These are phyloP conservation scores for Skeletonema costatum DNA, from an alignment of 108 stramenopile genomes.

Conservation along the genomic window DNA sequence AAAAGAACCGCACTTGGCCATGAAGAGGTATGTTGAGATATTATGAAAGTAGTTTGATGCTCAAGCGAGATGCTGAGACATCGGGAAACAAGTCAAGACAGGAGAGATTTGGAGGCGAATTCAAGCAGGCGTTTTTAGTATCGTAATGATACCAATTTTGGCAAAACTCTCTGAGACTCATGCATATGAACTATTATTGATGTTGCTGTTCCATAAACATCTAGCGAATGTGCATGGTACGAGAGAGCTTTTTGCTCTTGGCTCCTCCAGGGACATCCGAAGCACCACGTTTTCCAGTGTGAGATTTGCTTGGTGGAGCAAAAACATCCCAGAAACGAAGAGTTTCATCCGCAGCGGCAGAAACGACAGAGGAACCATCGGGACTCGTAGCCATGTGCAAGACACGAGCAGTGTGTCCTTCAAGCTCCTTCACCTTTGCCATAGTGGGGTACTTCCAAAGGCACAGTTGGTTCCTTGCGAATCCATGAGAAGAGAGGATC, in stretches of 20 bases:
- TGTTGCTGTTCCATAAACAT: not conserved
- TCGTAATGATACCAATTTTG: not conserved
- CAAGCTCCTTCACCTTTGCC: constrained; percentile 95
- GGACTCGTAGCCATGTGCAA: constrained; percentile 95
- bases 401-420: constrained; percentile 91
- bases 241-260: constrained; percentile 56
- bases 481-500: constrained; percentile 96
- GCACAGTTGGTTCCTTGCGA: constrained; percentile 94
- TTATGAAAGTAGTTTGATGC: constrained; percentile 14
- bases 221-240: constrained; percentile 71
- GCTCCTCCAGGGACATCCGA: constrained; percentile 42
- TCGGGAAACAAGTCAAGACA: constrained; percentile 10
- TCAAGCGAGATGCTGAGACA: constrained; percentile 28
- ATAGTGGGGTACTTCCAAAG: constrained; percentile 97
- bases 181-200: constrained; percentile 18
- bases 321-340: constrained; percentile 99
- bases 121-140: constrained; percentile 16
- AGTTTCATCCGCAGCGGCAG: constrained; percentile 98
- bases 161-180: constrained; percentile 39
- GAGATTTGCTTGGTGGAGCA: constrained; percentile 64
- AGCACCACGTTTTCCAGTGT: constrained; percentile 50
- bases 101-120: constrained; percentile 16
- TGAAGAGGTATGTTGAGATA: constrained; percentile 17
- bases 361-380: constrained; percentile 93
- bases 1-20: constrained; percentile 51